Evolutionary conservation across 176 grass and related monocot genomes (phyloP).

Genomic region (Saccharum spontaneum): DNA sequence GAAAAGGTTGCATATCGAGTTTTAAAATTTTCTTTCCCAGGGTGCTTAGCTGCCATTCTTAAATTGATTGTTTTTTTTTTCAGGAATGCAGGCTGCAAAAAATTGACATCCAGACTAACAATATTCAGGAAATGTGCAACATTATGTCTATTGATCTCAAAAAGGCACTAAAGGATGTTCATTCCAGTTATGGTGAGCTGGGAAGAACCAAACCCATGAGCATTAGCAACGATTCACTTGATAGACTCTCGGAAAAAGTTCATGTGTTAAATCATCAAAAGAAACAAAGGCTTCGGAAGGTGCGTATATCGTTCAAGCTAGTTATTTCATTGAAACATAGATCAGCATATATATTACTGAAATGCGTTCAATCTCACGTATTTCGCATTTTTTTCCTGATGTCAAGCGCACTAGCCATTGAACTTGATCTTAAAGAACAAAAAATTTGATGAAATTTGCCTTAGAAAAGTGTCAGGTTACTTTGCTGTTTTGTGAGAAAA

Average conservation of each 20-base stretch:
- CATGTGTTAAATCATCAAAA: slow-evolving; percentile 73
- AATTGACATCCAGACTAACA: slow-evolving; percentile 56
- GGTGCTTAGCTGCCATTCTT: slow-evolving; percentile 6
- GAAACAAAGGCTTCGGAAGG: slow-evolving; percentile 71
- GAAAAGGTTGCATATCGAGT: slow-evolving; percentile 62
- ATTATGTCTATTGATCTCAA: slow-evolving; percentile 80
- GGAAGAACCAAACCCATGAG: slow-evolving; percentile 46
- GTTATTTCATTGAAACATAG: neutral
- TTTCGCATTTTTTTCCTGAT: neutral
- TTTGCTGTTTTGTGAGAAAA: neutral
- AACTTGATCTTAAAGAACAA: neutral
- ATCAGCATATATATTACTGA: neutral
- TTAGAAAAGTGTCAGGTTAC: neutral
- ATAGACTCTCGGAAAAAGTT: slow-evolving; percentile 54
- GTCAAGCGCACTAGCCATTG: neutral
- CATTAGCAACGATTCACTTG: slow-evolving; percentile 64
- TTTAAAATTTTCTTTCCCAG: neutral
- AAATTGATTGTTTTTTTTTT: slow-evolving; percentile 30
- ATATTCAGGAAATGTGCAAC: slow-evolving; percentile 57
- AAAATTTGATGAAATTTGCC: neutral
- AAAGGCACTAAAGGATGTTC: slow-evolving; percentile 60
- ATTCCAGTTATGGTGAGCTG: slow-evolving; percentile 65
- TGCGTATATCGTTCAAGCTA: slow-evolving; percentile 18
- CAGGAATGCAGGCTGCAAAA: slow-evolving; percentile 81
- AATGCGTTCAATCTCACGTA: neutral